Conservation (phyloP, 352 stramenopile species). For the Pythium volutum region DNA sequence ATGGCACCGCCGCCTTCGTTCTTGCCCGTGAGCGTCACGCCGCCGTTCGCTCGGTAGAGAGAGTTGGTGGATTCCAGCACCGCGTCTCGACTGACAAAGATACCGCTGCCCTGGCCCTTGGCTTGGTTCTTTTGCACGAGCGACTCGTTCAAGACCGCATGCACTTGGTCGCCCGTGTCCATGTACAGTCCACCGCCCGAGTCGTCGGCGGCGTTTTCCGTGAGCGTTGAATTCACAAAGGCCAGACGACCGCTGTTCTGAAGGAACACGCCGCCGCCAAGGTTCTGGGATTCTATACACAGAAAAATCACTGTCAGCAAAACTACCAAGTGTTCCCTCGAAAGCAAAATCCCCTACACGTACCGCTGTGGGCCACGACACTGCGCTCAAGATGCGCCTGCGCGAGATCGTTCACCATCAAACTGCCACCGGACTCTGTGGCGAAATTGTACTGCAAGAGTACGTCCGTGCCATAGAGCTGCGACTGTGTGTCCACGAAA, state of each 20-base stretch:
- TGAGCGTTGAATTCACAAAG: slow-evolving; percentile 28
- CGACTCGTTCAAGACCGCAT: slow-evolving; percentile 29
- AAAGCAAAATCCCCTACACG: background rate
- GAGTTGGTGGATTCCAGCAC: slow-evolving; percentile 23
- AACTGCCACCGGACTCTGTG: slow-evolving; percentile 43
- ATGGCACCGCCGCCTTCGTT: slow-evolving; percentile 57
- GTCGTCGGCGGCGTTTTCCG: slow-evolving; percentile 52
- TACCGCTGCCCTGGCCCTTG: slow-evolving; percentile 44
- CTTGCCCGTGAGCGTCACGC: slow-evolving; percentile 44
- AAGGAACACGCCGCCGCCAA: slow-evolving; percentile 47
- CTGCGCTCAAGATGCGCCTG: slow-evolving; percentile 29
- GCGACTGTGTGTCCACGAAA: slow-evolving; percentile 30
- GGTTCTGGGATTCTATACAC: slow-evolving; percentile 40
- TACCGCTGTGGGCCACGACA: slow-evolving; percentile 39
- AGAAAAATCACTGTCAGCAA: background rate
- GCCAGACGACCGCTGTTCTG: slow-evolving; percentile 31
- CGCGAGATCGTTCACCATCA: slow-evolving; percentile 33
- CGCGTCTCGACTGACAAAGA: slow-evolving; percentile 52
- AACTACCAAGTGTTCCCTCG: background rate
- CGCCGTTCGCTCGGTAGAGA: slow-evolving; percentile 36
- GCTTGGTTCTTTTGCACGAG: slow-evolving; percentile 36
- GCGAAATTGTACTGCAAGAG: slow-evolving; percentile 39
- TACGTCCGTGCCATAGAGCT: slow-evolving; percentile 24
- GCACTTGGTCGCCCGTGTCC: slow-evolving; percentile 44
- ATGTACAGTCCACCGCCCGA: slow-evolving; percentile 55